Evolutionary conservation across 2,329 filamentous ascomycete genomes (phyloP).

Genomic region (Colletotrichum chlorophyti): DNA sequence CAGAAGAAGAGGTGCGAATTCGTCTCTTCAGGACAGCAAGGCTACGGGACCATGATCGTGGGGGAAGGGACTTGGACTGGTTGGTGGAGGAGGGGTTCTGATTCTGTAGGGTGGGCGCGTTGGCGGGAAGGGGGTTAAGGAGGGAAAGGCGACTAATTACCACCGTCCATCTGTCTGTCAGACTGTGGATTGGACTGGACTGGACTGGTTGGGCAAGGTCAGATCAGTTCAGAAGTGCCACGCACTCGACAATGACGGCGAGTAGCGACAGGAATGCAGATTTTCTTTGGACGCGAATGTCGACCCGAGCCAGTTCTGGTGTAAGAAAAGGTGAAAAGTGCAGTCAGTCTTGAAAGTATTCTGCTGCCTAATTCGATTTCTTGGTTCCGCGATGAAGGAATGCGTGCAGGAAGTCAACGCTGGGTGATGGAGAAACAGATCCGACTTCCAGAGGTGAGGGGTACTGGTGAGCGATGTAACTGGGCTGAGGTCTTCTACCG

Average conservation of each 20-base stretch:
- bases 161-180: too few relatives aligned
- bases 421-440: slow-evolving; percentile 17
- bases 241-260: slow-evolving; percentile 18
- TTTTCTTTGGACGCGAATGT: slow-evolving; percentile 1
- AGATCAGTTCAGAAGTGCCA: background rate
- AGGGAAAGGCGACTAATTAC: slow-evolving; percentile 14
- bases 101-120: slow-evolving; percentile 11
- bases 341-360: slow-evolving; percentile 1
- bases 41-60: slow-evolving; percentile 27
- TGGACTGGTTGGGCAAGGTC: too few relatives aligned
- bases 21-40: slow-evolving; percentile 25
- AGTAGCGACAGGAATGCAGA: background rate
- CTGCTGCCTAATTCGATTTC: slow-evolving; percentile 25
- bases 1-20: slow-evolving; percentile 2
- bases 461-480: too few relatives aligned
- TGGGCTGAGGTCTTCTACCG: background rate
- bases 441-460: too few relatives aligned
- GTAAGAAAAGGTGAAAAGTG: background rate
- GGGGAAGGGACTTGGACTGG: slow-evolving; percentile 8
- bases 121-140: slow-evolving; percentile 23
- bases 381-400: slow-evolving; percentile 22
- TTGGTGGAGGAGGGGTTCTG: slow-evolving; percentile 25
- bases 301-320: slow-evolving; percentile 22
- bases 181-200: too few relatives aligned
- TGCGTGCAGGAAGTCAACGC: slow-evolving; percentile 13